phyloP scores from a whole-genome alignment of 768 basidiomycete genomes.

The Galerina marginata region DNA sequence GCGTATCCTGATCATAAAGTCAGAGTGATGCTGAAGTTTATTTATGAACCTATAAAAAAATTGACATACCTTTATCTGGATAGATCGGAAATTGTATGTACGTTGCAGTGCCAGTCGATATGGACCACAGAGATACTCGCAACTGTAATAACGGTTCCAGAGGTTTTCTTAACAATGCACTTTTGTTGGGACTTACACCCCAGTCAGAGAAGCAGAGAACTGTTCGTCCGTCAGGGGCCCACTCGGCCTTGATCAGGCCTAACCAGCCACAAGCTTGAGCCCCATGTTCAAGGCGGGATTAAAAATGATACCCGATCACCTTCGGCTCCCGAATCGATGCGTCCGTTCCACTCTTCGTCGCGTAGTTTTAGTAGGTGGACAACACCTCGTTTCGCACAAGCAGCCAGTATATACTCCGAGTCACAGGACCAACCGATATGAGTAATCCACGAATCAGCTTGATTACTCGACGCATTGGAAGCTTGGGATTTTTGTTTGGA shows the following conservation, averaged over 20 bases:
- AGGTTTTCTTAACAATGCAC: background rate
- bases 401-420: conserved; percentile 85
- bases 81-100: conserved; percentile 88
- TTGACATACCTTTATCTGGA: conserved; percentile 68
- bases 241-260: conserved; percentile 86
- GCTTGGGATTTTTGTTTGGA: conserved; percentile 35
- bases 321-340: conserved; percentile 83
- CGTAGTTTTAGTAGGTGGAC: conserved; percentile 82
- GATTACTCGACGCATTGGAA: conserved; percentile 24
- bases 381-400: conserved; percentile 70
- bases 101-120: conserved; percentile 73
- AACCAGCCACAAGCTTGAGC: conserved; percentile 14
- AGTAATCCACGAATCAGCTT: conserved; percentile 58
- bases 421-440: conserved; percentile 88
- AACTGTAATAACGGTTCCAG: conserved; percentile 51
- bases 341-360: conserved; percentile 79
- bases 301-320: conserved; percentile 34
- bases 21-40: background rate
- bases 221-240: conserved; percentile 86
- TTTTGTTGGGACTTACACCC: conserved; percentile 69
- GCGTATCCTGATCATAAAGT: conserved; percentile 59
- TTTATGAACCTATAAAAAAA: background rate
- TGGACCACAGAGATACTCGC: conserved; percentile 85
- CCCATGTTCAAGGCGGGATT: background rate
- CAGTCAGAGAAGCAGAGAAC: conserved; percentile 92